phyloP scores from a whole-genome alignment of 768 basidiomycete species.

The Boletus insuetus region DNA sequence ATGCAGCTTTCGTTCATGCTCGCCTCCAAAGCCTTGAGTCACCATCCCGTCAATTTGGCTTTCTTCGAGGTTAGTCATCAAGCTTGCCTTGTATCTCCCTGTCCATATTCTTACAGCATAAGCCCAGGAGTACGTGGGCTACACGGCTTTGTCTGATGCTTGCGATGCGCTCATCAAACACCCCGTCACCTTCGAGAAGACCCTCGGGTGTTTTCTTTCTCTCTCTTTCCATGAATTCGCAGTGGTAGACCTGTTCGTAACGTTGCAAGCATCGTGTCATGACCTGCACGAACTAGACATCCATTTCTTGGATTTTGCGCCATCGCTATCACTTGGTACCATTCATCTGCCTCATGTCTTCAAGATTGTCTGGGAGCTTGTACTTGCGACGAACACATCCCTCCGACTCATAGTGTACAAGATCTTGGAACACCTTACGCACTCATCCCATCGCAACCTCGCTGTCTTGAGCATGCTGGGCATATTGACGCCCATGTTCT shows the following conservation, averaged over 20 bases:
- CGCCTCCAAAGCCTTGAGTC: constrained; percentile 60
- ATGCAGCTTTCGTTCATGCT: constrained; percentile 63
- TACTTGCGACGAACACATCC: constrained; percentile 37
- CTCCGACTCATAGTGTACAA: constrained; percentile 57
- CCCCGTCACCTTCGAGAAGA: constrained; percentile 46
- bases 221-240: constrained; percentile 67
- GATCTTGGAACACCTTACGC: constrained; percentile 60
- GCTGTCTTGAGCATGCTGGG: constrained; percentile 61
- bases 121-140: constrained; percentile 49
- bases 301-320: constrained; percentile 39
- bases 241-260: constrained; percentile 51
- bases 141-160: constrained; percentile 59
- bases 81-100: constrained; percentile 27
- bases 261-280: constrained; percentile 35
- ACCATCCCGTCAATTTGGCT: constrained; percentile 50
- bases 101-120: not conserved
- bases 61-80: constrained; percentile 61
- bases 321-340: constrained; percentile 39
- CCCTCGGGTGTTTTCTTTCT: constrained; percentile 65
- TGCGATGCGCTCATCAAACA: constrained; percentile 51
- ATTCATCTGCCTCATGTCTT: constrained; percentile 64
- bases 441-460: constrained; percentile 65
- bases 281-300: constrained; percentile 42
- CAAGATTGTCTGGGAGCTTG: constrained; percentile 53
- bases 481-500: constrained; percentile 50